phyloP scores from a whole-genome alignment of 2,329 filamentous ascomycete species.

The Paraphaeosphaeria minitans region DNA sequence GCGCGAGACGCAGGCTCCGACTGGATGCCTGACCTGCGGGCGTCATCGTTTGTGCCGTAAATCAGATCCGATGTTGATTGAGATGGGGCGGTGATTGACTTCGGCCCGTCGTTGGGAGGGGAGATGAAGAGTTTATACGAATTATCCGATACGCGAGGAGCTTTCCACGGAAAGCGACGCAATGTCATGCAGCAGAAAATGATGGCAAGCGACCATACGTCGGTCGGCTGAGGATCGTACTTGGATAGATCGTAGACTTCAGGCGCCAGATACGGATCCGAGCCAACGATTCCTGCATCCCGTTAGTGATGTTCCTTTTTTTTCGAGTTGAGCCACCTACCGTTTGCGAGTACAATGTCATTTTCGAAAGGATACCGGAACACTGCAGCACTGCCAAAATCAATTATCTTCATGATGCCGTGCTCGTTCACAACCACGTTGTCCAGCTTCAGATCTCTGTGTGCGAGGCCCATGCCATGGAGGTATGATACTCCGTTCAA shows the following conservation, averaged over 20 bases:
- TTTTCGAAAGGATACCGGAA: constrained; percentile 98
- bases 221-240: constrained; percentile 91
- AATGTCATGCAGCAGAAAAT: constrained; percentile 99
- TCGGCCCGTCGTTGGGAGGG: constrained; percentile 65
- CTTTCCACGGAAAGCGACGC: constrained; percentile 94
- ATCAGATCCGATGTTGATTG: constrained; percentile 45
- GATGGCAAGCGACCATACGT: constrained; percentile 98
- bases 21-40: constrained; percentile 31
- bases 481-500: constrained; percentile 92
- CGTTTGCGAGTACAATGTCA: constrained; percentile 78
- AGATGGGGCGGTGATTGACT: constrained; percentile 37
- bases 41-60: constrained; percentile 43
- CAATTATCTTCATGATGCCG: constrained; percentile 99
- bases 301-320: constrained; percentile 20
- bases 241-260: constrained; percentile 94
- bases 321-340: constrained; percentile 56
- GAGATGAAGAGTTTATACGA: constrained; percentile 93
- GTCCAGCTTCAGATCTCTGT: constrained; percentile 94
- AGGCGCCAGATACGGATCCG: constrained; percentile 94
- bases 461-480: constrained; percentile 91
- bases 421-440: constrained; percentile 96
- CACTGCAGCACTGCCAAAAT: constrained; percentile 96
- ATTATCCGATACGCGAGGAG: constrained; percentile 88
- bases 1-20: constrained; percentile 51
- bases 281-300: constrained; percentile 72